A percentile compares a stretch with the other conserved stretches of the same genome.
phyloP scores from a whole-genome alignment of 163 green algal species.

The Chlorella variabilis region DNA sequence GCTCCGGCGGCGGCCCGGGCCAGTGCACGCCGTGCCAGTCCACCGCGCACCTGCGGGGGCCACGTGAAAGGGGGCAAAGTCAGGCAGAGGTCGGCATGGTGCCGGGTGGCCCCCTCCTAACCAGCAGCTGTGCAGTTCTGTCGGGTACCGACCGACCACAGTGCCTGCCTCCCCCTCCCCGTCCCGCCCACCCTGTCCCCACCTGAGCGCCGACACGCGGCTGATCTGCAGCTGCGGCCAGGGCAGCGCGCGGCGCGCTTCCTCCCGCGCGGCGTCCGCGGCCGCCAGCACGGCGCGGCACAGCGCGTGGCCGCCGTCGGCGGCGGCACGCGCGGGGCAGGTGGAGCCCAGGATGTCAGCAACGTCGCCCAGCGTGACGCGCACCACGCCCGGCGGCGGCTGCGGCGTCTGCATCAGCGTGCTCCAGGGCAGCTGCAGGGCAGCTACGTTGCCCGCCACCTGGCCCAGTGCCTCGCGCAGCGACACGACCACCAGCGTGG shows the following conservation, averaged over 20 bases:
- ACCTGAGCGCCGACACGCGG: slow-evolving; percentile 31
- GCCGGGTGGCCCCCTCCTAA: too few species aligned
- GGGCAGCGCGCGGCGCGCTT: background rate
- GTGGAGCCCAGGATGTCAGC: background rate
- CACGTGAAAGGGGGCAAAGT: background rate
- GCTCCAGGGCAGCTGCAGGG: slow-evolving; percentile 3
- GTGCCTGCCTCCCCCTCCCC: too few species aligned
- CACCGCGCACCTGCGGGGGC: slow-evolving; percentile 22
- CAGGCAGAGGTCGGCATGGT: background rate
- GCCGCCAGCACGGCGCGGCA: background rate
- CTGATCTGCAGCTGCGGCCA: slow-evolving; percentile 22
- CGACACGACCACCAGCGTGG: background rate
- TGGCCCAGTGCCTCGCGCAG: slow-evolving; percentile 11
- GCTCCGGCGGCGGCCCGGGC: background rate
- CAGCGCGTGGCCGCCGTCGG: background rate
- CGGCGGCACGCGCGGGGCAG: background rate
- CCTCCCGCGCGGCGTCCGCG: background rate
- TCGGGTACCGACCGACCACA: too few species aligned
- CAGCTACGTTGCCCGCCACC: background rate
- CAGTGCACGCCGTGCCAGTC: slow-evolving; percentile 20
- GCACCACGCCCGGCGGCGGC: background rate
- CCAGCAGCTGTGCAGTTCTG: too few species aligned
- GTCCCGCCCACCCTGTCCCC: too few species aligned
- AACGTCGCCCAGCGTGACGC: slow-evolving; percentile 18
- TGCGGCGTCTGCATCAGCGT: background rate